phyloP scores from a whole-genome alignment of 352 stramenopile species.

The Phytophthora rubi region DNA sequence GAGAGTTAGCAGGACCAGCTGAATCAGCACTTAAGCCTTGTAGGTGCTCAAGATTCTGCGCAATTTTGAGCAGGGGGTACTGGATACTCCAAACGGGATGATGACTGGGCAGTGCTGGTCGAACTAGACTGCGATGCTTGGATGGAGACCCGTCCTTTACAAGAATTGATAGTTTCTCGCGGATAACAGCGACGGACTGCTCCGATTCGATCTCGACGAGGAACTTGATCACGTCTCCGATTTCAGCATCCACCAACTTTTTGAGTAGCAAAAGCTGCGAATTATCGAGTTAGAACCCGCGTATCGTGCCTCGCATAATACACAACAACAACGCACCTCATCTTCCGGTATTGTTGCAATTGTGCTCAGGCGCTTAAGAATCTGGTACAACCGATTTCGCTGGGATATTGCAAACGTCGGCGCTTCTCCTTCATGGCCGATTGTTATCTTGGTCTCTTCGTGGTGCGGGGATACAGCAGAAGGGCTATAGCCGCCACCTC shows the following conservation, averaged over 20 bases:
- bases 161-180: slow-evolving; percentile 44
- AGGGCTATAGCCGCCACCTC: background rate
- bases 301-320: background rate
- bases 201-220: slow-evolving; percentile 58
- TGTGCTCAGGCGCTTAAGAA: slow-evolving; percentile 61
- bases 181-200: slow-evolving; percentile 32
- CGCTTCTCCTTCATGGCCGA: slow-evolving; percentile 43
- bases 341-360: slow-evolving; percentile 61
- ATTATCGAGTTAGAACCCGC: background rate
- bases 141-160: slow-evolving; percentile 62
- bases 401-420: slow-evolving; percentile 57
- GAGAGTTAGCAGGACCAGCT: background rate
- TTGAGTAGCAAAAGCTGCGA: slow-evolving; percentile 71
- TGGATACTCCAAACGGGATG: slow-evolving; percentile 69
- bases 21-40: slow-evolving; percentile 6
- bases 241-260: slow-evolving; percentile 74
- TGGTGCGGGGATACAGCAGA: slow-evolving; percentile 30
- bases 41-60: slow-evolving; percentile 64
- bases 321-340: slow-evolving; percentile 40
- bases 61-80: slow-evolving; percentile 77
- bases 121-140: slow-evolving; percentile 48
- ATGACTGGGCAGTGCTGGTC: slow-evolving; percentile 36
- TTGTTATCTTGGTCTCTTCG: slow-evolving; percentile 65
- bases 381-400: slow-evolving; percentile 65
- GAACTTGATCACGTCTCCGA: slow-evolving; percentile 74